Conservation (phyloP, 352 stramenopile genomes). For the Phytophthora sp. region DNA sequence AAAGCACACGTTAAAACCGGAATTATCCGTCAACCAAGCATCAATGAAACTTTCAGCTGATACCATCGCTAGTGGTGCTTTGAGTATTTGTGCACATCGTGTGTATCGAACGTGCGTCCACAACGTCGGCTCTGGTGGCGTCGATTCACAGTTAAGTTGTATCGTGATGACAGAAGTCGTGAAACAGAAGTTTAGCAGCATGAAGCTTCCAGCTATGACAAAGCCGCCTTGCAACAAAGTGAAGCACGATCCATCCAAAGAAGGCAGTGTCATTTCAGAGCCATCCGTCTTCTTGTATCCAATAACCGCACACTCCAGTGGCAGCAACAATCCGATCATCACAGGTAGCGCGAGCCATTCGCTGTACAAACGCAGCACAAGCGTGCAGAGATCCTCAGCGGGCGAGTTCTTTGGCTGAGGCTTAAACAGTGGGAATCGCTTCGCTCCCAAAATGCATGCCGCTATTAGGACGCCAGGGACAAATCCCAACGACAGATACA, state of each 20-base stretch:
- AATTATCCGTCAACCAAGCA: background rate
- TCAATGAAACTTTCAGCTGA: background rate
- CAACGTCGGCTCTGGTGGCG: constrained; percentile 49
- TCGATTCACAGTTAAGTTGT: constrained; percentile 70
- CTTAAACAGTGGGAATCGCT: constrained; percentile 72
- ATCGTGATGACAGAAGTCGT: constrained; percentile 42
- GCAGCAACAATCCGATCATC: constrained; percentile 61
- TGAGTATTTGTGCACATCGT: constrained; percentile 38
- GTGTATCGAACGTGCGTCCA: constrained; percentile 70
- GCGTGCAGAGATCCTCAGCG: constrained; percentile 53
- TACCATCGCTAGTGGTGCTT: constrained; percentile 60
- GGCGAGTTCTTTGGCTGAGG: constrained; percentile 51
- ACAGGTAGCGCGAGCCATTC: constrained; percentile 52
- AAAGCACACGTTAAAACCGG: constrained; percentile 9
- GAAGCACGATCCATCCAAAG: constrained; percentile 43
- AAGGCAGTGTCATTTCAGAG: constrained; percentile 21
- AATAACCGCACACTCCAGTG: constrained; percentile 60
- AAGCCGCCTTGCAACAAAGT: constrained; percentile 39
- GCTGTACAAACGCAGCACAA: constrained; percentile 60
- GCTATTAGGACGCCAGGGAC: constrained; percentile 41
- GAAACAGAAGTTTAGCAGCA: constrained; percentile 38
- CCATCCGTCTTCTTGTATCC: constrained; percentile 37
- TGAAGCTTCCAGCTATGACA: constrained; percentile 26
- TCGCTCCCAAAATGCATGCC: constrained; percentile 40
- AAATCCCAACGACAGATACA: constrained; percentile 54